Evolutionary conservation across 169 alveolate genomes (phyloP).

Genomic region (Besnoitia besnoiti): DNA sequence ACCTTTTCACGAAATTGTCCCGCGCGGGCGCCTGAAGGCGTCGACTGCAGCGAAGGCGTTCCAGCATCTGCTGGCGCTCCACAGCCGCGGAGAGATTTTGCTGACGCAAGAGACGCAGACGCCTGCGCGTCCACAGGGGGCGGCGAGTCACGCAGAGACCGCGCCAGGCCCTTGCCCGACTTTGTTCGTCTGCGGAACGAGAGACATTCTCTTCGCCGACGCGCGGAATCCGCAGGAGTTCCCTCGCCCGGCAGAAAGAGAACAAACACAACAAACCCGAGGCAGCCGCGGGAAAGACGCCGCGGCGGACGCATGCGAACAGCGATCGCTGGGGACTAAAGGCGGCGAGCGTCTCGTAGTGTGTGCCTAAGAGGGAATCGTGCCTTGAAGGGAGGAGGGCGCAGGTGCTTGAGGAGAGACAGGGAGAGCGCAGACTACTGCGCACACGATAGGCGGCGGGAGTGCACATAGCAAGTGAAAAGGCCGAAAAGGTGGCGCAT

Average conservation of each 20-base stretch:
- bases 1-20: background rate
- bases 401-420: no score
- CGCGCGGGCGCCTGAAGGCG: background rate
- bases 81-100: background rate
- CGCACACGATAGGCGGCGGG: no score
- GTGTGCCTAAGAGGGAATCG: background rate
- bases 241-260: background rate
- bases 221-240: background rate
- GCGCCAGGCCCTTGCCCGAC: background rate
- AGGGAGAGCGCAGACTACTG: no score
- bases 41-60: conserved; percentile 23
- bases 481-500: no score
- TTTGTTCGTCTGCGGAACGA: background rate
- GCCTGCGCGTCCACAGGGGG: no score
- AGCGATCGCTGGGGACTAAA: no score
- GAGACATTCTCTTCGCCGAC: background rate
- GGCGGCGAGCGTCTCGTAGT: background rate
- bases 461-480: no score
- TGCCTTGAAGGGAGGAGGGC: no score
- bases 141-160: no score
- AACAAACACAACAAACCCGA: no score
- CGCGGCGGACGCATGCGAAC: no score
- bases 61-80: background rate
- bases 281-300: no score
- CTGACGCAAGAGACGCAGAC: background rate